phyloP scores from a whole-genome alignment of 495 filamentous ascomycete genomes.

The Aspergillus kassunensis region DNA sequence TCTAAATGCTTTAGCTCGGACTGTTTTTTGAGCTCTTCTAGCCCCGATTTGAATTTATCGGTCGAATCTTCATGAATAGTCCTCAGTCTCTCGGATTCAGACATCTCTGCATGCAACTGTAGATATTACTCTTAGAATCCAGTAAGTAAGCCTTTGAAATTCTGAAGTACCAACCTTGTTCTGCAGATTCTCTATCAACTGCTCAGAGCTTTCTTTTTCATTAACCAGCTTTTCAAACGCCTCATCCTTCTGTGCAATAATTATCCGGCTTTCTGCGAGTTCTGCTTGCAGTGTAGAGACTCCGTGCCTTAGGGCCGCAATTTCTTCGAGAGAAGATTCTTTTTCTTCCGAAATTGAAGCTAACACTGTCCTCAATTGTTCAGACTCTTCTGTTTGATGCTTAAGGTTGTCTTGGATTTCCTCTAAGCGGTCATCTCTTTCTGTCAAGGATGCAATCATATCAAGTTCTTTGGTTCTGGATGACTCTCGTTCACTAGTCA shows the following conservation, averaged over 20 bases:
- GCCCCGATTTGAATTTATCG: slow-evolving; percentile 18
- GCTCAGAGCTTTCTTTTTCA: slow-evolving; percentile 18
- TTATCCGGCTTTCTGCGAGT: slow-evolving; percentile 15
- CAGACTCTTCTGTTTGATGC: slow-evolving; percentile 19
- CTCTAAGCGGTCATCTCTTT: slow-evolving; percentile 44
- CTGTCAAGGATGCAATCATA: slow-evolving; percentile 41
- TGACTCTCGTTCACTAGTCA: slow-evolving; percentile 25
- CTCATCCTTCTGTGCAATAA: slow-evolving; percentile 26
- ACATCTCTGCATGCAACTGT: slow-evolving; percentile 14
- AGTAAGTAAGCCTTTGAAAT: not conserved
- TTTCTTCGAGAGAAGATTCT: slow-evolving; percentile 9
- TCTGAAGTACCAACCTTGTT: slow-evolving; percentile 23
- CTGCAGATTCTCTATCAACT: slow-evolving; percentile 20
- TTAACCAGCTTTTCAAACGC: slow-evolving; percentile 21
- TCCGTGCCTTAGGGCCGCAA: slow-evolving; percentile 18
- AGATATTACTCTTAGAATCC: slow-evolving; percentile 7
- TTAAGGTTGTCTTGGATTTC: slow-evolving; percentile 27
- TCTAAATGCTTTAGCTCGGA: slow-evolving; percentile 18
- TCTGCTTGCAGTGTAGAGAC: slow-evolving; percentile 12
- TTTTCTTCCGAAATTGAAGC: slow-evolving; percentile 21
- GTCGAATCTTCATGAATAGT: slow-evolving; percentile 20
- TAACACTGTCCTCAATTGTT: slow-evolving; percentile 14
- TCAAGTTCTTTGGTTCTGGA: slow-evolving; percentile 39
- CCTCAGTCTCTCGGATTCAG: slow-evolving; percentile 21
- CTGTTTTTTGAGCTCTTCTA: slow-evolving; percentile 16